These are phyloP conservation scores for Globisporangium sylvaticum DNA, from an alignment of 352 stramenopile species.

Conservation along the genomic window DNA sequence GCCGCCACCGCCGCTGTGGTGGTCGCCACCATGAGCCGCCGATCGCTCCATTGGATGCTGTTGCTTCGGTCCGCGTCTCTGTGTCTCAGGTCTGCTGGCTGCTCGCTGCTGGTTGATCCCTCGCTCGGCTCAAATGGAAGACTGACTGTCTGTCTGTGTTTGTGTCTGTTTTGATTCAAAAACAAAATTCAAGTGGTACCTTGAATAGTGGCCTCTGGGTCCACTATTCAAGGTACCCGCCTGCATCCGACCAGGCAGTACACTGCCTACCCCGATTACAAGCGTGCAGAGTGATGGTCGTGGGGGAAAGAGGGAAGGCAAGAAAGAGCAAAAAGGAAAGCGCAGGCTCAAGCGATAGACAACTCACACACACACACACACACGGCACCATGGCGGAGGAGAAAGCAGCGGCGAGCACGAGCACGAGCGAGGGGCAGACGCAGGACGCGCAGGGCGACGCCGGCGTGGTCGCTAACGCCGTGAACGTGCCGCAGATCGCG, in stretches of 20 bases:
- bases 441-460: slow-evolving; percentile 17
- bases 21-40: neutral
- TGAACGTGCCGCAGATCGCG: slow-evolving; percentile 81
- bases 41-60: slow-evolving; percentile 4
- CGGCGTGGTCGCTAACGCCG: slow-evolving; percentile 13
- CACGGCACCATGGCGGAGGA: slow-evolving; percentile 20
- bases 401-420: slow-evolving; percentile 13
- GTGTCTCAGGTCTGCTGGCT: neutral
- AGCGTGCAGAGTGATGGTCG: slow-evolving; percentile 1
- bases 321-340: slow-evolving; percentile 9
- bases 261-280: neutral
- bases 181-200: neutral
- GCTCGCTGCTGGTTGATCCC: slow-evolving; percentile 1
- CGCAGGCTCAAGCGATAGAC: neutral
- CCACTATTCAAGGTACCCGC: neutral
- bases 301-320: neutral
- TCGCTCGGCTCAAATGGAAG: slow-evolving; percentile 3
- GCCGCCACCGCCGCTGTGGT: neutral
- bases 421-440: neutral
- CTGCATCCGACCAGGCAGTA: neutral
- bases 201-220: neutral
- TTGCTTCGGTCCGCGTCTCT: neutral
- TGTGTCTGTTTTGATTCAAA: slow-evolving; percentile 9
- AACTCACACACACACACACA: neutral
- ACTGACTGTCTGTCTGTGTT: slow-evolving; percentile 4